Base-by-base conservation (phyloP, 495 filamentous ascomycete genomes). In the Tuber borchii region DNA sequence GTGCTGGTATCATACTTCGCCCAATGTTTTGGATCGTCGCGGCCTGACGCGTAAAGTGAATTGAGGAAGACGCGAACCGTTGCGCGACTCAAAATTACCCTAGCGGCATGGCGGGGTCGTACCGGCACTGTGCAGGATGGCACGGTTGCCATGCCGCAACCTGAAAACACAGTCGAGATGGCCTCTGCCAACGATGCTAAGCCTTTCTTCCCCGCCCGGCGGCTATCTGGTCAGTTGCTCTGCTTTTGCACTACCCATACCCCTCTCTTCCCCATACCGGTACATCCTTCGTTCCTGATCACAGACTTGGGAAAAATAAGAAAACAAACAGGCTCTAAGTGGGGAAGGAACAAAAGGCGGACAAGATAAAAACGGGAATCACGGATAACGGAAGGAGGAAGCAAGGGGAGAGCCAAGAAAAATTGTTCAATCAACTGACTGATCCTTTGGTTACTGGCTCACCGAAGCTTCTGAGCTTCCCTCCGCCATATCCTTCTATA, bases 161-260 rank as follows among this genome's bases (percentile, higher is more conserved):
- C 72, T 56, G 48, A 56, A 56, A 56, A n/a, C 22, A 56, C 16
- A 46, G 16, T 46, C 45, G 1, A 19, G 17, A 46, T 46, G 16
- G 12, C 26, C 48, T 56, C 48, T 56, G 20, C 48, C 69, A 44
- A 43, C 72, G 10, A 69, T 73, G 69, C 72, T 74, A 77, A 40
- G 42, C 72, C 61, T 75, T 75, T 76, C 26, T 77, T 65, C 70
- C 76, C 76, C 78, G 42, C 71, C 76, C 72, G 12, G 56, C 56
- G 12, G 56, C 26, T 65, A 65, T 65, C 76, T 74, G 72, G 72
- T 78, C 76, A 78, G 76, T 78, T 71, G 43, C 76, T 43, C 48
- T 72, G 61, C 71, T 48, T 31, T 31, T 75, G 40, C 39, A 40
- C 69, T n/a, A 71, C 56, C 56, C 26, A 34, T 34, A 65, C 56